These are phyloP conservation scores for Pseudozyma pruni DNA, from an alignment of 1,284 basidiomycete genomes.

Conservation along the genomic window DNA sequence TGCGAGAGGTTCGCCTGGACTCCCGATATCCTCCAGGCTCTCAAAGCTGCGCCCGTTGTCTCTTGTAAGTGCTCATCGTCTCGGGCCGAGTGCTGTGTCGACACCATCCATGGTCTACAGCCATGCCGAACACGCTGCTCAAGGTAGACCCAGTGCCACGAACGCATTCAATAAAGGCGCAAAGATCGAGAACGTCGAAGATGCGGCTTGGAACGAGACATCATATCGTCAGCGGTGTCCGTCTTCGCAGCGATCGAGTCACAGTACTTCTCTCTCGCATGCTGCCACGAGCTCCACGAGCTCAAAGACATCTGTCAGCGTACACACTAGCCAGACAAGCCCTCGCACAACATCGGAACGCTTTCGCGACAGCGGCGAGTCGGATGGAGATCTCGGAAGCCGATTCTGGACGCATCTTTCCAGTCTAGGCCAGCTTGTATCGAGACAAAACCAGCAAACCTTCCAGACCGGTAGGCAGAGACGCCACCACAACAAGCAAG, in stretches of 20 bases:
- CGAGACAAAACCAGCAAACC: slow-evolving; percentile 1
- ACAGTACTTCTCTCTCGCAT: slow-evolving; percentile 14
- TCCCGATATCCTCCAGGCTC: too few relatives aligned
- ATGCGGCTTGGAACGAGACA: neutral
- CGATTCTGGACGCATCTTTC: slow-evolving; percentile 28
- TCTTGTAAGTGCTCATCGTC: slow-evolving; percentile 17
- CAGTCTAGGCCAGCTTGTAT: slow-evolving; percentile 19
- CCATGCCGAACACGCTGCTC: too few relatives aligned
- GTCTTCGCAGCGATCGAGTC: slow-evolving; percentile 16
- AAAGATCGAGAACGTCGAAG: neutral
- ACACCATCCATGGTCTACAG: too few relatives aligned
- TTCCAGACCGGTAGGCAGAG: neutral
- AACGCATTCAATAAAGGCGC: neutral
- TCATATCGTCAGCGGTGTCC: neutral
- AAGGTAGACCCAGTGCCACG: too few relatives aligned
- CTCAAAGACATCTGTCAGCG: slow-evolving; percentile 14
- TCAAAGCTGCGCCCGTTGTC: slow-evolving; percentile 20
- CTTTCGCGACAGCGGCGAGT: neutral
- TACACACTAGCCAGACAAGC: slow-evolving; percentile 14
- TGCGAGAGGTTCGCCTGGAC: too few relatives aligned
- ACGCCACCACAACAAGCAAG: neutral
- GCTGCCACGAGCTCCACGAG: slow-evolving; percentile 7
- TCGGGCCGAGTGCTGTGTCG: neutral
- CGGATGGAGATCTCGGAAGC: slow-evolving; percentile 9
- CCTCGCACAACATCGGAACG: neutral